Base-by-base conservation (phyloP, 2,329 filamentous ascomycete genomes). In the Curvularia lunata region DNA sequence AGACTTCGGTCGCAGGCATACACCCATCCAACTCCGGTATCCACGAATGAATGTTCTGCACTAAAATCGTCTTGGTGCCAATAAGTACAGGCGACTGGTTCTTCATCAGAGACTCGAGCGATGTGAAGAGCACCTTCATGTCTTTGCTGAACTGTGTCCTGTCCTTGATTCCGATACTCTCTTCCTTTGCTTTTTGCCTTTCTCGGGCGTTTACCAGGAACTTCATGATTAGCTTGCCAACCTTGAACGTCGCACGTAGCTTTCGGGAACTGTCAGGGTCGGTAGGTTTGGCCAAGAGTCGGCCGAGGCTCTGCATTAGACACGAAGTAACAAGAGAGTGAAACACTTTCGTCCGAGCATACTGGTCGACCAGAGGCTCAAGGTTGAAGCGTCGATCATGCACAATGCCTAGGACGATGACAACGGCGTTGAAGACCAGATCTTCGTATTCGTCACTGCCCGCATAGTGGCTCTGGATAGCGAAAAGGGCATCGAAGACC, bases 21-120 rank as follows among this genome's bases (percentile, higher is more conserved):
- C 95, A 83, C 1, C 88, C 87, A 0, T 86, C 83, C 9, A 99
- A 85, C 73, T 98, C 94, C 0, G 95, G 94, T n/a, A 99, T 81
- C 95, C 95, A 99, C 0, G 91, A 91, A 73, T 98, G 94, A 75
- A 98, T 96, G 75, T 98, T 92, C 76, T 99, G 95, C 12, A 98
- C 92, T 2, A 96, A 88, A 48, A 99, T 81, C 0, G 95, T 98
- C 78, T 99, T 96, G 62, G 91, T 98, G 32, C 95, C 95, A 13
- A 98, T 91, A 23, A 98, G 81, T 18, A 93, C 88, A 0, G 95
- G 91, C 2, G 92, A 90, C 1, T 88, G 83, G 74, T 92, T 97
- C 59, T 88, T 87, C 91, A 99, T 97, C 78, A 99, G 86, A 16
- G 85, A 83, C 77, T 98, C 92, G 23, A 99, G 83, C 1, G 91